phyloP scores from a whole-genome alignment of 2,329 filamentous ascomycete genomes.

The Huntiella savannae region DNA sequence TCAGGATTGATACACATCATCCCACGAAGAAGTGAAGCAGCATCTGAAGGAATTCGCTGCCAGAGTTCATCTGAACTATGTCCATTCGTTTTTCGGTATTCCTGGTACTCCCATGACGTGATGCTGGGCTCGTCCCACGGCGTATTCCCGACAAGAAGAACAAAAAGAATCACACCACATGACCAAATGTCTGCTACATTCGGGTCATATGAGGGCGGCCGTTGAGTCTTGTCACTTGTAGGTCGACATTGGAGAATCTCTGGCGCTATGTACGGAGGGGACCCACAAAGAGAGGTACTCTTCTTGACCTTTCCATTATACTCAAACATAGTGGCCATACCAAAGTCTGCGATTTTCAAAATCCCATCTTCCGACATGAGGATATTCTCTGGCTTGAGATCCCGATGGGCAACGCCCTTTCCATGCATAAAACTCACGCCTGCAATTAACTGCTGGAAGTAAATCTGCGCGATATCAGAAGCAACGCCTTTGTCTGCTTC shows the following conservation, averaged over 20 bases:
- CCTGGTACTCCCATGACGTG: constrained; percentile 75
- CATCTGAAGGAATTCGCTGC: constrained; percentile 53
- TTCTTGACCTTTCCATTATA: constrained; percentile 68
- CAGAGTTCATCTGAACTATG: constrained; percentile 72
- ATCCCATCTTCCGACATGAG: constrained; percentile 68
- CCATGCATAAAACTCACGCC: constrained; percentile 92
- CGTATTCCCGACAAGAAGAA: constrained; percentile 85
- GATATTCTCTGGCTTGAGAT: constrained; percentile 90
- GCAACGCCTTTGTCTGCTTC: constrained; percentile 92
- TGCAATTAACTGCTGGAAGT: constrained; percentile 79
- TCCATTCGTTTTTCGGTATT: constrained; percentile 66
- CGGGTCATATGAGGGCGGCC: constrained; percentile 41
- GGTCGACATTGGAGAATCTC: constrained; percentile 50
- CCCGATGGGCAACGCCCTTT: constrained; percentile 83
- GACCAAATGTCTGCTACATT: constrained; percentile 91
- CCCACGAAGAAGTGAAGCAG: constrained; percentile 66
- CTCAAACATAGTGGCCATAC: constrained; percentile 81
- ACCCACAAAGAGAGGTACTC: constrained; percentile 81
- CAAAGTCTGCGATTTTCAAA: constrained; percentile 91
- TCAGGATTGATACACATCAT: constrained; percentile 72
- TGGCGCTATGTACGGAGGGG: constrained; percentile 90
- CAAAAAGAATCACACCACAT: constrained; percentile 93
- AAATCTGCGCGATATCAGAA: constrained; percentile 87
- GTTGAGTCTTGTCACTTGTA: constrained; percentile 24
- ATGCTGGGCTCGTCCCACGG: constrained; percentile 88